Conservation (phyloP, 1,284 basidiomycete genomes). For the Moesziomyces globuligerus region DNA sequence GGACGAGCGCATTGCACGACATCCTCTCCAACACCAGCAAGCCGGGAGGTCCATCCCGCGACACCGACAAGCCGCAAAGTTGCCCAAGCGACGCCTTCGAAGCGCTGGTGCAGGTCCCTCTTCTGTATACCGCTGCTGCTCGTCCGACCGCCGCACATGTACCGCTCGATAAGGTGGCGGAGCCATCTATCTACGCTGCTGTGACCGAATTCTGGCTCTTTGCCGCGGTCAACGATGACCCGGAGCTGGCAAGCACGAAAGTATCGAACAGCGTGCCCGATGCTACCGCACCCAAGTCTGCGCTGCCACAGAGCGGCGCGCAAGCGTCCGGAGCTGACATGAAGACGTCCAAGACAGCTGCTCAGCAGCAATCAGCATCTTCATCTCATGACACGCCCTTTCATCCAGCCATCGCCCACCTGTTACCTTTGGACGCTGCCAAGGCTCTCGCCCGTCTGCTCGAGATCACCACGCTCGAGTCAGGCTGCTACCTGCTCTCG, state of each 20-base stretch:
- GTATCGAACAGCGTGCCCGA: background rate
- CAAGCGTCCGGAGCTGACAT: background rate
- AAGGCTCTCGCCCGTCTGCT: conserved; percentile 10
- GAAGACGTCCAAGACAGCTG: background rate
- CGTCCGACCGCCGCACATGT: background rate
- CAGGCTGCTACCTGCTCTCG: conserved; percentile 17
- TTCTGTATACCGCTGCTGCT: conserved; percentile 9
- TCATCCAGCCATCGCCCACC: background rate
- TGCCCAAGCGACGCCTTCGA: background rate
- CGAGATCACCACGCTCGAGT: background rate
- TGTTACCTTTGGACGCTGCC: conserved; percentile 9
- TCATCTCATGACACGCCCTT: background rate
- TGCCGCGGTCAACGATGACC: conserved; percentile 7
- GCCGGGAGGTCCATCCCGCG: background rate
- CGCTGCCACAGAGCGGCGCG: background rate
- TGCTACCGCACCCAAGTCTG: background rate
- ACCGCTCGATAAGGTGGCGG: background rate
- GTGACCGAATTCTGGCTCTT: conserved; percentile 22
- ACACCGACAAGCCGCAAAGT: background rate
- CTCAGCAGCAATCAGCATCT: background rate
- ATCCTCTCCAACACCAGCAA: conserved; percentile 3
- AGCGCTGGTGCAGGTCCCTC: conserved; percentile 2
- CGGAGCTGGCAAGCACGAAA: background rate
- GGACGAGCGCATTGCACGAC: conserved; percentile 8
- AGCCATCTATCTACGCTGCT: background rate